Conservation (phyloP, 1,284 basidiomycete genomes). For the Hypsizygus ulmarius region DNA sequence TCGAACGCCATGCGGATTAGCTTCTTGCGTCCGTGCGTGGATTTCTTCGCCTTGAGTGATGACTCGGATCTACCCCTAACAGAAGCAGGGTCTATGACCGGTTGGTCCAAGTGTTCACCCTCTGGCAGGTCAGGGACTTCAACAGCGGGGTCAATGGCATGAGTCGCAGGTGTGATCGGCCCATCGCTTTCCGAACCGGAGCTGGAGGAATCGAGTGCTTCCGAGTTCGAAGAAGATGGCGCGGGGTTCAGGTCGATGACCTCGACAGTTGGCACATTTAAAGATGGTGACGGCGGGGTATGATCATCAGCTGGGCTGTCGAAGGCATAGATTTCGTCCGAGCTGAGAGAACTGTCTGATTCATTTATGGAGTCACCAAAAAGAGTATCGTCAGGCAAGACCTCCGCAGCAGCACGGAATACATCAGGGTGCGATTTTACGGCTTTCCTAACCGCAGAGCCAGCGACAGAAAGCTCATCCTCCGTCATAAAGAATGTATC, state of each 20-base stretch:
- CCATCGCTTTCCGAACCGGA: conserved; percentile 38
- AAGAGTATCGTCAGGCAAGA: conserved; percentile 5
- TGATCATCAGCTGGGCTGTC: conserved; percentile 32
- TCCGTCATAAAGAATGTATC: conserved; percentile 67
- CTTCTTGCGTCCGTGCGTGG: conserved; percentile 20
- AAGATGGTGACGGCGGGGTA: conserved; percentile 15
- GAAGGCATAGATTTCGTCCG: conserved; percentile 36
- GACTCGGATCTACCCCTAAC: conserved; percentile 7
- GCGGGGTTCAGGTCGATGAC: conserved; percentile 8
- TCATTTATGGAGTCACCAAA: conserved; percentile 12
- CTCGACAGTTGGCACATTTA: conserved; percentile 4
- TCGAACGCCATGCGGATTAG: conserved; percentile 35
- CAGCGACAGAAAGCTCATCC: conserved; percentile 45
- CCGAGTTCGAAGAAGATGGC: conserved; percentile 14
- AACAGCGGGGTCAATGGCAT: conserved; percentile 36
- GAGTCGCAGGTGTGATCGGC: conserved; percentile 46
- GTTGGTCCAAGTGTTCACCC: conserved; percentile 31
- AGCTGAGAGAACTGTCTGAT: conserved; percentile 23
- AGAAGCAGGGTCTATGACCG: conserved; percentile 9
- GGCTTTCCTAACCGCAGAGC: conserved; percentile 17
- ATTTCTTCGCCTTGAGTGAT: conserved; percentile 15
- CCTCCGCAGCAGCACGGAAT: conserved; percentile 3
- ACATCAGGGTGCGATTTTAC: conserved; percentile 16
- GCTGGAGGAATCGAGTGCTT: conserved; percentile 24
- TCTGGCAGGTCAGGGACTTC: conserved; percentile 40